Percentiles rank a stretch among this genome's conserved stretches.
Conservation (phyloP, 2,329 filamentous ascomycete species). For the Cercospora canescens region DNA sequence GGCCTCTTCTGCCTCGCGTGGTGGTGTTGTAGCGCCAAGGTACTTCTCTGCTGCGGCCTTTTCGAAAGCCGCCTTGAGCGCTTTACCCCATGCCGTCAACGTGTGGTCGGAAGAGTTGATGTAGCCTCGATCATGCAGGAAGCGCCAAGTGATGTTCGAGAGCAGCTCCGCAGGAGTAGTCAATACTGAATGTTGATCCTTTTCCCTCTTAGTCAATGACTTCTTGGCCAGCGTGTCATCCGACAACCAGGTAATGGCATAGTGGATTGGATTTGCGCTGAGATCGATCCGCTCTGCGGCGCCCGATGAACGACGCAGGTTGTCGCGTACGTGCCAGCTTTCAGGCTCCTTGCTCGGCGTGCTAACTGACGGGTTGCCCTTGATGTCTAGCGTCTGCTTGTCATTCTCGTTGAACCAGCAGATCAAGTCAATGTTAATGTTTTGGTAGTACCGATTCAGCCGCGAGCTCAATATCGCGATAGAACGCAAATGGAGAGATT, state of each 20-base stretch:
- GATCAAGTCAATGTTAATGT: conserved; percentile 73
- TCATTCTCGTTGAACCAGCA: conserved; percentile 81
- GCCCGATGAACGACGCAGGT: conserved; percentile 19
- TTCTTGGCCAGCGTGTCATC: conserved; percentile 69
- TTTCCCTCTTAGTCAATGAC: conserved; percentile 57
- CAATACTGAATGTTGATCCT: conserved; percentile 53
- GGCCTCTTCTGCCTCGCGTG: conserved; percentile 68
- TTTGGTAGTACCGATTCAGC: conserved; percentile 79
- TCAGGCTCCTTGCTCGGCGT: conserved; percentile 39
- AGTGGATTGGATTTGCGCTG: conserved; percentile 45
- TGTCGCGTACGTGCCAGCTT: conserved; percentile 69
- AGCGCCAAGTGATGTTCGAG: conserved; percentile 80
- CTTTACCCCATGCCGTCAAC: conserved; percentile 81
- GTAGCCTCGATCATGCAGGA: conserved; percentile 86
- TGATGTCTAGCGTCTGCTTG: conserved; percentile 47
- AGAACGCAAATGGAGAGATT: conserved; percentile 72
- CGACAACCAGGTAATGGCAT: conserved; percentile 60
- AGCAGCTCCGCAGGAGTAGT: conserved; percentile 63
- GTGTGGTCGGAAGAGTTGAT: conserved; percentile 70
- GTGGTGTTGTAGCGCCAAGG: conserved; percentile 57
- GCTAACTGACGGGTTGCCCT: conserved; percentile 21
- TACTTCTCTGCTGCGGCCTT: conserved; percentile 24
- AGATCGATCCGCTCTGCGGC: conserved; percentile 22
- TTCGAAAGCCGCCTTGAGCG: conserved; percentile 61
- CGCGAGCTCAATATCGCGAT: conserved; percentile 76